Evolutionary conservation across 306 rosid species (phyloP).

Genomic region (Acacia confusa): DNA sequence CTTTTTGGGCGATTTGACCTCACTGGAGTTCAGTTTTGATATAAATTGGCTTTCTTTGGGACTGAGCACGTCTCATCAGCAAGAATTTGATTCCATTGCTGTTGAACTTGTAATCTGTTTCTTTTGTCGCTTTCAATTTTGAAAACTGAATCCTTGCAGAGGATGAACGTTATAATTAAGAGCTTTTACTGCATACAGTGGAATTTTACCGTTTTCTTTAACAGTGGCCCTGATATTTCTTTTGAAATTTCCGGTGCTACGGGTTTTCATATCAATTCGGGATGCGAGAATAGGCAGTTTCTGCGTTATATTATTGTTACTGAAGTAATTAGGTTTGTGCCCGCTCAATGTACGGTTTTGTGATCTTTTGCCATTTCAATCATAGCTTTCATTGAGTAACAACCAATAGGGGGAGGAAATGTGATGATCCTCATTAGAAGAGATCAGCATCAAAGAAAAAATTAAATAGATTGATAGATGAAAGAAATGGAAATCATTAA

Average conservation of each 20-base stretch:
- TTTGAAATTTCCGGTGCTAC: not conserved
- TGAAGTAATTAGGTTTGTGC: not conserved
- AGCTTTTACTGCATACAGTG: not conserved
- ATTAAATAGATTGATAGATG: constrained; percentile 2
- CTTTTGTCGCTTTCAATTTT: not conserved
- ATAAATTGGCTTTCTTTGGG: constrained; percentile 16
- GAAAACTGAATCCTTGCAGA: not conserved
- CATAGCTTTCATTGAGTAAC: not conserved
- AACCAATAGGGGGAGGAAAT: not conserved
- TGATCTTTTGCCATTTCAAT: not conserved
- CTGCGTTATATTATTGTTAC: not conserved
- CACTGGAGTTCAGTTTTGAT: constrained; percentile 22
- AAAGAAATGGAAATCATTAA: not conserved
- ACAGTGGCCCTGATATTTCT: not conserved
- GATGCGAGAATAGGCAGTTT: constrained; percentile 1
- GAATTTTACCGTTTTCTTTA: not conserved
- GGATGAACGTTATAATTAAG: constrained; percentile 16
- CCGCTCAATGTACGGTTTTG: not conserved
- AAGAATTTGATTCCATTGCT: constrained; percentile 19
- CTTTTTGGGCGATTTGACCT: constrained; percentile 14
- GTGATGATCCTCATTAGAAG: not conserved
- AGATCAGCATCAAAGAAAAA: not conserved
- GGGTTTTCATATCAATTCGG: not conserved
- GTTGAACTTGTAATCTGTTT: not conserved
- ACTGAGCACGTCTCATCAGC: not conserved